phyloP scores from a whole-genome alignment of 208 protist species.

The Borovskyia barvae region DNA sequence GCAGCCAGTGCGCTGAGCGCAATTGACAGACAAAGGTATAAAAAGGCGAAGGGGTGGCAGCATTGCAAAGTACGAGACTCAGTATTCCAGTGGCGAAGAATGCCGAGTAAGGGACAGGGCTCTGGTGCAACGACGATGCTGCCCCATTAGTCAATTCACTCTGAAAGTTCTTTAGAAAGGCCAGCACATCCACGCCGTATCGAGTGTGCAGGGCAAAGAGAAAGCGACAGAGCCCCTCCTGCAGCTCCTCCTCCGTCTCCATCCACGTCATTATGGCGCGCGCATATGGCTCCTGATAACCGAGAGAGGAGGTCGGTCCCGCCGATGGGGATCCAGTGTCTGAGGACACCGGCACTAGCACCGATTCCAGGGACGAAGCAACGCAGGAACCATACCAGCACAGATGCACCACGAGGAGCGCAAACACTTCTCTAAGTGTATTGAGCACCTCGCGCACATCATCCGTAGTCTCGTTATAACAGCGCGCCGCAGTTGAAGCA shows the following conservation, averaged over 20 bases:
- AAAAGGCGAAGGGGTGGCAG: too few relatives aligned
- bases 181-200: constrained; percentile 1
- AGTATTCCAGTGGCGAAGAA: too few relatives aligned
- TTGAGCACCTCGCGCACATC: neutral
- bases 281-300: neutral
- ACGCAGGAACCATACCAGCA: constrained; percentile 1
- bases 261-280: neutral
- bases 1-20: too few relatives aligned
- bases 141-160: too few relatives aligned
- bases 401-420: neutral
- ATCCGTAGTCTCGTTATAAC: too few relatives aligned
- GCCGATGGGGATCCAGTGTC: too few relatives aligned
- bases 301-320: too few relatives aligned
- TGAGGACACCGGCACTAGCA: neutral
- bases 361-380: neutral
- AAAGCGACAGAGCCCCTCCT: neutral
- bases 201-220: constrained; percentile 3
- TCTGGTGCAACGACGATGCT: too few relatives aligned
- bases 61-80: too few relatives aligned
- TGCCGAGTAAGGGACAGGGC: too few relatives aligned
- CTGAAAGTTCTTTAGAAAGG: constrained; percentile 1
- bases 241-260: neutral
- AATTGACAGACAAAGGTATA: too few relatives aligned
- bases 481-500: too few relatives aligned
- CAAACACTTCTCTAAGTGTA: neutral